phyloP scores from a whole-genome alignment of 1,139 yeast species.

The Sugiyamaella castrensis region DNA sequence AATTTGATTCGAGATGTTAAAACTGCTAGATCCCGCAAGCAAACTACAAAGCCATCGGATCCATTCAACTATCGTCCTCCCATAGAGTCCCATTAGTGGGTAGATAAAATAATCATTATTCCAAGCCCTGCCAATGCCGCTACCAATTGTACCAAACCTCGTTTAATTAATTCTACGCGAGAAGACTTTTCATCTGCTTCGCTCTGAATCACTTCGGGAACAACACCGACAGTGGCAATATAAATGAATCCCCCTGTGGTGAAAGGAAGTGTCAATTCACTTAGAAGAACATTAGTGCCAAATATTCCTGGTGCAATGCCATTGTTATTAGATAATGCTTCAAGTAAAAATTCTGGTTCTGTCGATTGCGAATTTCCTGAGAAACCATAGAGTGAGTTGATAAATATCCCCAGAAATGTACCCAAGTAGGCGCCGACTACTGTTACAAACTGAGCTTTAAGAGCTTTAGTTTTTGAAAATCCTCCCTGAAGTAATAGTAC shows the following conservation, averaged over 20 bases:
- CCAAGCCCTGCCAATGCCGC: constrained; percentile 49
- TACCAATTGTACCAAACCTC: constrained; percentile 43
- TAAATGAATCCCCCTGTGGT: constrained; percentile 70
- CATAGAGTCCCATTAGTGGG: too few species aligned
- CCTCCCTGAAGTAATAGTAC: constrained; percentile 66
- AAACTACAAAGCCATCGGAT: too few species aligned
- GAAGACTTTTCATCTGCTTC: constrained; percentile 31
- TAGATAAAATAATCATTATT: constrained; percentile 47
- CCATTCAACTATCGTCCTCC: too few species aligned
- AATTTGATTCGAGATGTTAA: too few species aligned
- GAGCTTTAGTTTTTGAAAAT: constrained; percentile 56
- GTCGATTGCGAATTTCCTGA: constrained; percentile 27
- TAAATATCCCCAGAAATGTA: constrained; percentile 55
- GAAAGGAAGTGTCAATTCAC: constrained; percentile 59
- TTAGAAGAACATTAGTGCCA: constrained; percentile 49
- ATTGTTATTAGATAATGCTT: not conserved
- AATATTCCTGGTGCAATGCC: constrained; percentile 40
- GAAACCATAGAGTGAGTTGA: constrained; percentile 36
- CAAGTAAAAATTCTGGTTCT: not conserved
- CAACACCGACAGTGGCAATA: constrained; percentile 62
- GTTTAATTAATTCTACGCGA: constrained; percentile 37
- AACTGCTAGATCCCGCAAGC: too few species aligned
- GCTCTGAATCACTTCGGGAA: constrained; percentile 57
- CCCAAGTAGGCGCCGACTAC: constrained; percentile 63
- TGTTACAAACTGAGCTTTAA: constrained; percentile 60